phyloP scores from a whole-genome alignment of 768 basidiomycete species.

The Russula lepida region DNA sequence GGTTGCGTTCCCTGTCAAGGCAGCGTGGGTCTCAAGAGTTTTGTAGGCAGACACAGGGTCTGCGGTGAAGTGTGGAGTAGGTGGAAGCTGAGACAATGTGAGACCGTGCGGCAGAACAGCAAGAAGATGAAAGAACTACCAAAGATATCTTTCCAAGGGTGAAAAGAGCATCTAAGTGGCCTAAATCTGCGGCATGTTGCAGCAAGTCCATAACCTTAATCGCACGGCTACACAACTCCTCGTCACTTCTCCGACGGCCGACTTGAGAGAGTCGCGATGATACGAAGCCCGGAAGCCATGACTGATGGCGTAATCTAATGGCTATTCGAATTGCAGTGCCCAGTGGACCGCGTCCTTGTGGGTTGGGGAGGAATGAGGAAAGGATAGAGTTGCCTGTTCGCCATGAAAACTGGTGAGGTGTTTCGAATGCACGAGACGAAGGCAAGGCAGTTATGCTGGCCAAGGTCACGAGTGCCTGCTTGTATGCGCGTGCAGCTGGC shows the following conservation, averaged over 20 bases:
- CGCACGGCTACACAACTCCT: constrained; percentile 60
- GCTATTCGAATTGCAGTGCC: constrained; percentile 61
- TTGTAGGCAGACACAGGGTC: constrained; percentile 57
- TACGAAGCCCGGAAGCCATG: constrained; percentile 41
- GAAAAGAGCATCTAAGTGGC: constrained; percentile 65
- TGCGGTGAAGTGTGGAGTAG: constrained; percentile 52
- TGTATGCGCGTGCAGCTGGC: constrained; percentile 65
- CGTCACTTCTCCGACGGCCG: constrained; percentile 43
- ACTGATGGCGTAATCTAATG: constrained; percentile 54
- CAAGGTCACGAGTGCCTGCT: constrained; percentile 62
- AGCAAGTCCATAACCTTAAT: constrained; percentile 77
- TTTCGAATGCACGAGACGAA: constrained; percentile 47
- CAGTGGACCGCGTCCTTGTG: constrained; percentile 71
- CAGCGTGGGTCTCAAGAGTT: constrained; percentile 56
- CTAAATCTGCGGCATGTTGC: constrained; percentile 73
- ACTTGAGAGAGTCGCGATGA: constrained; percentile 36
- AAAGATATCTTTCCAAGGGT: constrained; percentile 58
- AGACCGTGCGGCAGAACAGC: neutral
- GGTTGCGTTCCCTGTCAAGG: constrained; percentile 69
- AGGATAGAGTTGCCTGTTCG: constrained; percentile 40
- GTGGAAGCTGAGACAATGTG: constrained; percentile 50
- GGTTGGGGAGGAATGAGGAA: constrained; percentile 57
- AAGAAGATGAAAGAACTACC: constrained; percentile 31
- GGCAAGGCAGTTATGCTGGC: constrained; percentile 55
- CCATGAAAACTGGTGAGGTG: constrained; percentile 34